phyloP scores from a whole-genome alignment of 2,329 filamentous ascomycete genomes.

The Zymoseptoria passerinii region DNA sequence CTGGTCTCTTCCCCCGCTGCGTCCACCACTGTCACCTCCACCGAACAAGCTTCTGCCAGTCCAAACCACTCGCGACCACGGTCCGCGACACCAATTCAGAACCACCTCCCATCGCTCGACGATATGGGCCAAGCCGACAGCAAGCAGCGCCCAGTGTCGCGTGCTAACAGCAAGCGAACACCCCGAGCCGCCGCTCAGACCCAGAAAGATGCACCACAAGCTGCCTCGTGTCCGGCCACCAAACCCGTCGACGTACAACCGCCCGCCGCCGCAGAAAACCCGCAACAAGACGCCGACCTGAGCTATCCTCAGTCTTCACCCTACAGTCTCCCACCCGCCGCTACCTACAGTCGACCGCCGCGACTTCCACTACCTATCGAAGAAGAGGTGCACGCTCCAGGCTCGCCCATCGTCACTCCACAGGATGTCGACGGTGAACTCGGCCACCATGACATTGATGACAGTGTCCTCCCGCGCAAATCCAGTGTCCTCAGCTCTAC shows the following conservation, averaged over 20 bases:
- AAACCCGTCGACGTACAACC: slow-evolving; percentile 34
- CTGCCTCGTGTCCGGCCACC: slow-evolving; percentile 19
- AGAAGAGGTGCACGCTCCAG: slow-evolving; percentile 80
- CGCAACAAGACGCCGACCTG: neutral
- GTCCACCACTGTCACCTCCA: slow-evolving; percentile 15
- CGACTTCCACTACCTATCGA: slow-evolving; percentile 88
- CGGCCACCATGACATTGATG: slow-evolving; percentile 38
- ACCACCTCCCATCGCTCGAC: slow-evolving; percentile 1
- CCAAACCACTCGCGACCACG: slow-evolving; percentile 21
- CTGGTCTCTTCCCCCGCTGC: slow-evolving; percentile 7
- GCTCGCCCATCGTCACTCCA: slow-evolving; percentile 77
- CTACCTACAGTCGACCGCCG: slow-evolving; percentile 61
- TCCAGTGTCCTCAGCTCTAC: slow-evolving; percentile 48
- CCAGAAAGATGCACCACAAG: neutral
- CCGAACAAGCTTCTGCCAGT: slow-evolving; percentile 13
- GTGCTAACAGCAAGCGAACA: slow-evolving; percentile 18
- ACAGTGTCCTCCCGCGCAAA: slow-evolving; percentile 46
- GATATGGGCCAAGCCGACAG: slow-evolving; percentile 22
- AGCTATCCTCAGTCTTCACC: slow-evolving; percentile 9
- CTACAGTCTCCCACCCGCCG: slow-evolving; percentile 33
- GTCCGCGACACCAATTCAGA: slow-evolving; percentile 19
- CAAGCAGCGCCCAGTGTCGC: slow-evolving; percentile 16
- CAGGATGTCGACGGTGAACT: slow-evolving; percentile 50
- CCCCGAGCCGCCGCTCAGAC: neutral
- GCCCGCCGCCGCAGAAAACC: slow-evolving; percentile 1